Base-by-base conservation (phyloP, 2,329 filamentous ascomycete species). In the Diplodia mutila region DNA sequence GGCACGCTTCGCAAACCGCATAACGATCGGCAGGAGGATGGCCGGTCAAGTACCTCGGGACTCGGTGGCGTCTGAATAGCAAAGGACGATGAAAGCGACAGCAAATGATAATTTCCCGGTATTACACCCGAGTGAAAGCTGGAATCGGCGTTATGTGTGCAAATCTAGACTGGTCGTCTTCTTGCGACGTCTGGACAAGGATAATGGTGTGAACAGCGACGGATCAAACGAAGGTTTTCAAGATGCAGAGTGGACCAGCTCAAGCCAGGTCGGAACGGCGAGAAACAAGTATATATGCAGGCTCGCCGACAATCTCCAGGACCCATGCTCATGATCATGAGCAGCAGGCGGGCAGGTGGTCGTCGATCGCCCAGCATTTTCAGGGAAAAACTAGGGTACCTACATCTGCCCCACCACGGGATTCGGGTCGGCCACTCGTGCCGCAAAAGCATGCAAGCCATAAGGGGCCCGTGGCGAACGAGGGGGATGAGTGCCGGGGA, bases 241-340 rank as follows among this genome's bases (percentile, higher is more conserved):
- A 9, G 21, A 46, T 21, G 9, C n/a, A 46, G n/a, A 46, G 11
- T 37, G n/a, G 29, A 21, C 18, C 16, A 34, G 18, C 14, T 52
- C 23, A 16, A 52, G 23, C 9, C 49, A 18, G 12, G 25, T 25
- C 21, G 11, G 21, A 52, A 21, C 11, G 49, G 23, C 49, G n/a
- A 23, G 27, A 12, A 4, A 37, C n/a, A 21, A 48, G 25, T 63
- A 63, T 51, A 63, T 63, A 63, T 32, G 29, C 25, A 46, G 18
- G 27, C 27, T 21, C 21, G 16, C 4, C 21, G 27, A 63, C 14
- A 63, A 63, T 37, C 49, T 34, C 21, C 34, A 32, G 59, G 29
- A n/a, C 29, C 27, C 37, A 8, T 63, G 59, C 7, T 29, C n/a
- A 18, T 51, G 59, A 27, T 63, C 59, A 63, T 63, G 59, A 48